phyloP scores from a whole-genome alignment of 2,329 filamentous ascomycete species.

The Amauroascus verrucosus region DNA sequence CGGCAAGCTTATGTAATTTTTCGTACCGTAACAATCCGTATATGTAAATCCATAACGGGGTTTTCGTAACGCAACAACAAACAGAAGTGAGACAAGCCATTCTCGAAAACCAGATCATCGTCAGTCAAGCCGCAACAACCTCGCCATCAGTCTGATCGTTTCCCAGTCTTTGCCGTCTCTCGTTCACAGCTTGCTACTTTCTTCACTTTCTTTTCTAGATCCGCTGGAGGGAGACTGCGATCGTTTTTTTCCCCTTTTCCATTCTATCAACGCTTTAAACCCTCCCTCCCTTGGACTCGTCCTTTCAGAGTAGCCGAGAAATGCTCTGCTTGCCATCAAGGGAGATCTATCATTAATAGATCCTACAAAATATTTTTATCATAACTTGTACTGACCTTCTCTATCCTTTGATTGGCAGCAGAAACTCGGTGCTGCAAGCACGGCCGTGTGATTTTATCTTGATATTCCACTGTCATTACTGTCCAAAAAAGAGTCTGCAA shows the following conservation, averaged over 20 bases:
- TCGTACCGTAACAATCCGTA: not conserved
- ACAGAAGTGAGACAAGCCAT: slow-evolving; percentile 1
- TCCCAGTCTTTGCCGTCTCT: slow-evolving; percentile 1
- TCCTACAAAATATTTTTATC: not conserved
- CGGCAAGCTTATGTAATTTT: not conserved
- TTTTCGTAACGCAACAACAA: not conserved
- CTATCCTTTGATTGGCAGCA: not conserved
- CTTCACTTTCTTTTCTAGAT: not conserved
- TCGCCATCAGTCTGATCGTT: not conserved
- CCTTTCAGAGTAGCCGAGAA: not conserved
- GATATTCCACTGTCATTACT: not conserved
- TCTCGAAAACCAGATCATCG: slow-evolving; percentile 6
- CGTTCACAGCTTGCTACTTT: slow-evolving; percentile 3
- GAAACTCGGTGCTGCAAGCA: not conserved
- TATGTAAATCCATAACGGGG: not conserved
- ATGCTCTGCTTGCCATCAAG: not conserved
- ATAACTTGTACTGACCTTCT: not conserved
- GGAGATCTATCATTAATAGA: not conserved
- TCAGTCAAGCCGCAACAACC: slow-evolving; percentile 1
- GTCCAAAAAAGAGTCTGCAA: not conserved
- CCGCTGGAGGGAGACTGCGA: not conserved
- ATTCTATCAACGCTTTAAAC: not conserved
- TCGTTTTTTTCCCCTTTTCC: not conserved
- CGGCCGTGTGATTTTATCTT: not conserved
- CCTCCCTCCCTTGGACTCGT: not conserved